Evolutionary conservation across 441 rosid genomes (phyloP).

Genomic region (Oxalis stricta): DNA sequence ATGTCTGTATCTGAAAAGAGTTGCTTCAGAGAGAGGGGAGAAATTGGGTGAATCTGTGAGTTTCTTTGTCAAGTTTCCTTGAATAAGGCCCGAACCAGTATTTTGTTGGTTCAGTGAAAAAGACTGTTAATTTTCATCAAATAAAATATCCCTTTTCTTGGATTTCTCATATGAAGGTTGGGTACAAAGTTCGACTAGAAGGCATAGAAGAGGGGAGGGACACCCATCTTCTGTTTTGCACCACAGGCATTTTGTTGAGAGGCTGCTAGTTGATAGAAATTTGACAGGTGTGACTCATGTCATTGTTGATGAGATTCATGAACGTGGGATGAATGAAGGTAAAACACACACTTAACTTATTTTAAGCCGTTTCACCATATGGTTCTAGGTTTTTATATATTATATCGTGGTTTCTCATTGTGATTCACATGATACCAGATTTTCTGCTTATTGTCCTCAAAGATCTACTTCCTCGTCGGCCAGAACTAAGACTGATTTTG

Average conservation of each 20-base stretch:
- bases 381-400: too few species aligned
- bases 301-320: conserved; percentile 91
- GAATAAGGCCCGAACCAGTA: too few species aligned
- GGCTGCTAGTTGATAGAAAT: conserved; percentile 73
- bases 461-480: conserved; percentile 78
- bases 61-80: conserved; percentile 10
- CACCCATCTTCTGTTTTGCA: conserved; percentile 82
- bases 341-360: conserved; percentile 13
- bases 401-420: conserved; percentile 17
- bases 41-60: conserved; percentile 88
- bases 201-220: conserved; percentile 79
- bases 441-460: conserved; percentile 83
- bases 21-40: conserved; percentile 91
- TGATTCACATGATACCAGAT: conserved; percentile 33
- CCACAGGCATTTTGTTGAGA: conserved; percentile 90
- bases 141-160: conserved; percentile 9
- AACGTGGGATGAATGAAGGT: conserved; percentile 98
- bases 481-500: conserved; percentile 68
- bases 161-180: conserved; percentile 41
- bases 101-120: background rate
- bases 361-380: conserved; percentile 14
- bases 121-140: conserved; percentile 1
- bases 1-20: conserved; percentile 90
- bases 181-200: conserved; percentile 85
- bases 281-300: conserved; percentile 81